phyloP scores from a whole-genome alignment of 164 flowering plant species.

The Liriodendron chinense region DNA sequence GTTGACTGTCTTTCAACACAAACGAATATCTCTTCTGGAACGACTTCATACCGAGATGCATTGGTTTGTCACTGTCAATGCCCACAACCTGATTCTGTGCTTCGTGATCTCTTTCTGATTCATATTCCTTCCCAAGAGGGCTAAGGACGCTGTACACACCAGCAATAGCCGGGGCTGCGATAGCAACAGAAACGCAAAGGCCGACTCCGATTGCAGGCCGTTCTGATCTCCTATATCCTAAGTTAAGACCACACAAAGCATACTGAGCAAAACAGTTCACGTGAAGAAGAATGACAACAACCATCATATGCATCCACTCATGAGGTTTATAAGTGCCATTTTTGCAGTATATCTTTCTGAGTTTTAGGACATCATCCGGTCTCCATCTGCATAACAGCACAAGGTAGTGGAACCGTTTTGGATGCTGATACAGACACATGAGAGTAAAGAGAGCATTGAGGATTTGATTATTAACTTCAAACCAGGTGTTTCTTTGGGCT shows the following conservation, averaged over 20 bases:
- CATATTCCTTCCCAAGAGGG: slow-evolving; percentile 84
- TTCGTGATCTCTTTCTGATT: slow-evolving; percentile 54
- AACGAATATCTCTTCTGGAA: slow-evolving; percentile 71
- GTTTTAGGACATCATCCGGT: slow-evolving; percentile 56
- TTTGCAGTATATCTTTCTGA: slow-evolving; percentile 81
- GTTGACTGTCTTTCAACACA: slow-evolving; percentile 46
- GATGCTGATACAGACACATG: slow-evolving; percentile 91
- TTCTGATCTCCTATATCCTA: slow-evolving; percentile 76
- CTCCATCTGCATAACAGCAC: slow-evolving; percentile 73
- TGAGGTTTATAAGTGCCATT: slow-evolving; percentile 85
- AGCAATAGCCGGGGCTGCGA: slow-evolving; percentile 81
- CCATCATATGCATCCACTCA: slow-evolving; percentile 94
- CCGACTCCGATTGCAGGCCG: slow-evolving; percentile 88
- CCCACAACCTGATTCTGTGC: slow-evolving; percentile 29
- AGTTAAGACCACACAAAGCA: slow-evolving; percentile 76
- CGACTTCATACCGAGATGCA: slow-evolving; percentile 27
- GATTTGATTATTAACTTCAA: slow-evolving; percentile 91
- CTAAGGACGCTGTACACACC: slow-evolving; percentile 68
- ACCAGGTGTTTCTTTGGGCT: slow-evolving; percentile 73
- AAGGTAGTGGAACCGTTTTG: slow-evolving; percentile 73
- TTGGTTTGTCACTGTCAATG: slow-evolving; percentile 11
- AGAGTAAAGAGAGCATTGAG: slow-evolving; percentile 91
- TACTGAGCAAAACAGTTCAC: slow-evolving; percentile 87
- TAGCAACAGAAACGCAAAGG: slow-evolving; percentile 65
- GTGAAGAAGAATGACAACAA: slow-evolving; percentile 70